phyloP scores from a whole-genome alignment of 1,284 basidiomycete species.

The Leccinum fallax region DNA sequence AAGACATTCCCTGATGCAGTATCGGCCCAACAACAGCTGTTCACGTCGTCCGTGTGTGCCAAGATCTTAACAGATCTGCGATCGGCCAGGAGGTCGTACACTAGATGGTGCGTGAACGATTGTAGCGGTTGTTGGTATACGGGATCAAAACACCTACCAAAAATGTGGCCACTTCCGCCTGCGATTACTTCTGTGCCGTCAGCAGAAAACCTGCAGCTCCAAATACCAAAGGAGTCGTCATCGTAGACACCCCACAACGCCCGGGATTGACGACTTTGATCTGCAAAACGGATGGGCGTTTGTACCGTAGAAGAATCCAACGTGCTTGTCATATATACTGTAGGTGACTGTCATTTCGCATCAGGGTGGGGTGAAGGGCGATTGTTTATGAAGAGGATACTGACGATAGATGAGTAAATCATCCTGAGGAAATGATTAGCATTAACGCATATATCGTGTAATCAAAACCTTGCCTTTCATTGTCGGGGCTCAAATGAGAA shows the following conservation, averaged over 20 bases:
- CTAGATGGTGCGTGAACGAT: slow-evolving; percentile 41
- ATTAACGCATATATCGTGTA: slow-evolving; percentile 53
- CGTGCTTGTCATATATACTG: slow-evolving; percentile 86
- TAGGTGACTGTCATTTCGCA: slow-evolving; percentile 51
- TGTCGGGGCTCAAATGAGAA: slow-evolving; percentile 90
- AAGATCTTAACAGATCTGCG: slow-evolving; percentile 79
- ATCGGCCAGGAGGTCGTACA: slow-evolving; percentile 88
- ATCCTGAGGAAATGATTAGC: slow-evolving; percentile 54
- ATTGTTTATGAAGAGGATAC: slow-evolving; percentile 19
- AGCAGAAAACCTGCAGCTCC: slow-evolving; percentile 93
- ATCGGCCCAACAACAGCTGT: slow-evolving; percentile 96
- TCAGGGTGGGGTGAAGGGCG: slow-evolving; percentile 5
- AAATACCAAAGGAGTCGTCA: slow-evolving; percentile 74
- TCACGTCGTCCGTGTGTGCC: slow-evolving; percentile 91
- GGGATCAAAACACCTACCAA: slow-evolving; percentile 50
- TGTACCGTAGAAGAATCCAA: slow-evolving; percentile 72
- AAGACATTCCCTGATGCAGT: slow-evolving; percentile 90
- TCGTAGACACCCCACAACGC: slow-evolving; percentile 42
- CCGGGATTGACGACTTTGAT: slow-evolving; percentile 39
- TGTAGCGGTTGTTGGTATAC: not conserved
- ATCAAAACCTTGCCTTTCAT: slow-evolving; percentile 66
- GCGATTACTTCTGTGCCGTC: slow-evolving; percentile 92
- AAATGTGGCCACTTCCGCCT: slow-evolving; percentile 75
- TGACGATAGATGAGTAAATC: slow-evolving; percentile 88
- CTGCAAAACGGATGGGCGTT: slow-evolving; percentile 72